Percentiles rank a stretch among this genome's conserved stretches.
phyloP scores from a whole-genome alignment of 2,329 filamentous ascomycete species.

The Dactylonectria macrodidyma region DNA sequence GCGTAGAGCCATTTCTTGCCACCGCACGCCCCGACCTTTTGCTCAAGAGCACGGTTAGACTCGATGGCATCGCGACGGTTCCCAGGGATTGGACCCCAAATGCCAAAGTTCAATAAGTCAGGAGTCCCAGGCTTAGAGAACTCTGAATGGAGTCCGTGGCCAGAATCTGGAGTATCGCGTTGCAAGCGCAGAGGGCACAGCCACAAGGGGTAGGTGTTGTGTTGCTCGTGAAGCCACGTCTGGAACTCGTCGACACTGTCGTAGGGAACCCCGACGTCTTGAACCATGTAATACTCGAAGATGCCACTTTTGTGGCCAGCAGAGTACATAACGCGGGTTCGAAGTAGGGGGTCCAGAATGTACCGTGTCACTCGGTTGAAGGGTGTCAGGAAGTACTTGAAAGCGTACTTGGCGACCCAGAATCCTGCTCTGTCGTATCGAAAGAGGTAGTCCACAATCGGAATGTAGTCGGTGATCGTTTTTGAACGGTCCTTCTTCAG shows the following conservation, averaged over 20 bases:
- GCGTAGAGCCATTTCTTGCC: slow-evolving; percentile 82
- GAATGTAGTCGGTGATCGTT: slow-evolving; percentile 67
- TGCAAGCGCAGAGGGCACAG: slow-evolving; percentile 66
- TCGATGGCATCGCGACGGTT: slow-evolving; percentile 63
- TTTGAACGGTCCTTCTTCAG: slow-evolving; percentile 41
- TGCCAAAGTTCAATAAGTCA: slow-evolving; percentile 72
- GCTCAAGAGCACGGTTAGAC: slow-evolving; percentile 73
- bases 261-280: slow-evolving; percentile 72
- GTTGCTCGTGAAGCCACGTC: slow-evolving; percentile 61
- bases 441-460: slow-evolving; percentile 77
- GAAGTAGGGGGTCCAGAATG: slow-evolving; percentile 73
- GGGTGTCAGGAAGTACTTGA: slow-evolving; percentile 74
- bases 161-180: slow-evolving; percentile 58
- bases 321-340: slow-evolving; percentile 76
- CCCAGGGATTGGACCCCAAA: slow-evolving; percentile 69
- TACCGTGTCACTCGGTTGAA: slow-evolving; percentile 76
- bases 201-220: slow-evolving; percentile 69
- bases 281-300: slow-evolving; percentile 73
- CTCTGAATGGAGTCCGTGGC: slow-evolving; percentile 63
- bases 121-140: slow-evolving; percentile 57
- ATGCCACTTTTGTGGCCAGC: slow-evolving; percentile 75
- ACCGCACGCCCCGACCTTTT: slow-evolving; percentile 69
- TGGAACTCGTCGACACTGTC: slow-evolving; percentile 60
- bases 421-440: slow-evolving; percentile 80
- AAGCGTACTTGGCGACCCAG: slow-evolving; percentile 76